Base-by-base conservation (phyloP, 345 rosid genomes). In the Gossypium longicalyx region DNA sequence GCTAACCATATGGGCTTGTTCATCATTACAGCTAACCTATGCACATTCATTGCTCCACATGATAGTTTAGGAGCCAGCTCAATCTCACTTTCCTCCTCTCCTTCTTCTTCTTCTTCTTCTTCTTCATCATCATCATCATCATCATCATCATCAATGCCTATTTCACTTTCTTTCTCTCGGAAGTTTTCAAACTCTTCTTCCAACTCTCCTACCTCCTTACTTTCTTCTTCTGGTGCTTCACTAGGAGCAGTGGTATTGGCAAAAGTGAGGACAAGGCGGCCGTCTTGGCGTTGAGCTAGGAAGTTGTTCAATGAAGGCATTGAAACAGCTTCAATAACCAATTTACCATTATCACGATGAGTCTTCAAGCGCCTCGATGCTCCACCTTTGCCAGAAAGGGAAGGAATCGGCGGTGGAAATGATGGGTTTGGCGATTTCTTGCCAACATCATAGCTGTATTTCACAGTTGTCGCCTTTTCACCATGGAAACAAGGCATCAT, bases 311-410 rank as follows among this genome's bases (percentile, higher is more conserved):
- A 86, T 1, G 88, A 76, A 16, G 94, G 83, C 81, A 89, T 83
- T 41, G 97, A 90, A 74, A 93, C 92, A 29, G 97, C 97, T 79
- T 96, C 93, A 52, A 96, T 90, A 78, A 96, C 95, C 86, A 96
- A 72, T 11, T 94, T 83, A 0, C 99, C 99, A 69, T 91, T 88
- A 53, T 90, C 89, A 10, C 99, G 97, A 67, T 80, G 90, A 66
- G 92, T 82, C 84, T 80, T 87, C 88, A 93, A 86, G 76, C 73
- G 91, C 38, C 89, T 73, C 9, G 92, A 83, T 0, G 85, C 80
- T 27, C 94, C 98, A 0, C 84, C 78, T 51, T 75, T 80, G 58
- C 65, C 59, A 20, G 93, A 85, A 20, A 88, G 91, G 15, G 94
- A 89, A 74, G 89, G 82, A 60, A 95, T 83, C 53, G 97, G 90